Percentiles rank a stretch among this genome's conserved stretches.
phyloP scores from a whole-genome alignment of 1,284 basidiomycete genomes.

The Malassezia yamatoensis region DNA sequence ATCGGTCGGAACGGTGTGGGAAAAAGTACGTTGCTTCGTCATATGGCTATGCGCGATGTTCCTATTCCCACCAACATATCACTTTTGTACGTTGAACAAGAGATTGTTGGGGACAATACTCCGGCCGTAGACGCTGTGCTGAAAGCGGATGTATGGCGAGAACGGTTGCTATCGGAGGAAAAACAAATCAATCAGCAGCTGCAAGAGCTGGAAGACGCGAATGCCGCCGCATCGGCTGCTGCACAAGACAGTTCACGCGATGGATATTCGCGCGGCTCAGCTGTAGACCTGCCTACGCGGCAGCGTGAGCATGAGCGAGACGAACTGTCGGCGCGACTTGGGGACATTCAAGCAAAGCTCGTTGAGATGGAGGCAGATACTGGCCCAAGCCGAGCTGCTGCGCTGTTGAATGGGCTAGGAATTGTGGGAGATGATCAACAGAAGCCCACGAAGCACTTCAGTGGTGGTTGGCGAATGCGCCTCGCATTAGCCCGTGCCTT shows the following conservation, averaged over 20 bases:
- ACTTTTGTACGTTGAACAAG: slow-evolving; percentile 96
- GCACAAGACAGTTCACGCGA: slow-evolving; percentile 14
- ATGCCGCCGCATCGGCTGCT: slow-evolving; percentile 22
- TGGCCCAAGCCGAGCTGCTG: slow-evolving; percentile 82
- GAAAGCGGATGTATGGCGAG: slow-evolving; percentile 53
- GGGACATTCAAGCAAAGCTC: slow-evolving; percentile 79
- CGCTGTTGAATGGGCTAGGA: slow-evolving; percentile 79
- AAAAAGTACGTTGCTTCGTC: slow-evolving; percentile 84
- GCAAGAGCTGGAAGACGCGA: slow-evolving; percentile 35
- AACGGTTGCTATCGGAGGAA: slow-evolving; percentile 39
- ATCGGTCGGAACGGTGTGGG: slow-evolving; percentile 71
- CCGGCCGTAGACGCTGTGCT: slow-evolving; percentile 83
- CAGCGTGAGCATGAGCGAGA: slow-evolving; percentile 53
- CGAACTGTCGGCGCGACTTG: slow-evolving; percentile 71
- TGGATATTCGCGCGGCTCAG: slow-evolving; percentile 25
- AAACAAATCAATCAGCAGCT: slow-evolving; percentile 32
- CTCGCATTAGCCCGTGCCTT: slow-evolving; percentile 88
- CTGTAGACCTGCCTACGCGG: slow-evolving; percentile 43
- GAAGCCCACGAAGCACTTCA: slow-evolving; percentile 62
- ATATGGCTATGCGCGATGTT: slow-evolving; percentile 89
- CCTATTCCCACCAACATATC: slow-evolving; percentile 70
- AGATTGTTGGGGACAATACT: slow-evolving; percentile 76
- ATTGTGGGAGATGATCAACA: slow-evolving; percentile 77
- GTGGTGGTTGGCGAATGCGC: slow-evolving; percentile 99
- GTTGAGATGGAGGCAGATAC: slow-evolving; percentile 97